Base-by-base conservation (phyloP, 2,329 filamentous ascomycete species). In the Chrysoporthe cubensis region DNA sequence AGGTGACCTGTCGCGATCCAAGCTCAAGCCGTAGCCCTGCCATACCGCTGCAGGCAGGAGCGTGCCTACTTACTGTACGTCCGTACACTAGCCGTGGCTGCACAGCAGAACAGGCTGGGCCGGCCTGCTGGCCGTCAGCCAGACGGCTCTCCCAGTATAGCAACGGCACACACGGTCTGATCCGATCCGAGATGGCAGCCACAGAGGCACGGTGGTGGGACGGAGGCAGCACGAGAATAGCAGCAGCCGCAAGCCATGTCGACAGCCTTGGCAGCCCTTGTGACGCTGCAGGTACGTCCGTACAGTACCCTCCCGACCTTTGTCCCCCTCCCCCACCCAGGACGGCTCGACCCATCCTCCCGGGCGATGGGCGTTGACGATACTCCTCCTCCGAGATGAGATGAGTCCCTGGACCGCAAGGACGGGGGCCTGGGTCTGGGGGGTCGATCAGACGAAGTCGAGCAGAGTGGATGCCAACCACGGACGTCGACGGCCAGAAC, bases 211-310 rank as follows among this genome's bases (percentile, higher is more conserved):
- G 43, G 50, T 8, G n/a, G 43, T 42, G 32, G 40, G 26, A 34
- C 44, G 26, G 16, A 40, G 46, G 13, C 32, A 34, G 40, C n/a
- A 66, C 62, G 54, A 62, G 62, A 69, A 69, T 69, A 69, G 67
- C 54, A 69, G 64, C 67, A 54, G 21, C 58, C 44, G 32, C 58
- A 65, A 62, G 59, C 43, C 59, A 60, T 48, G 44, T 50, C 44
- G 59, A 63, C 43, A n/a, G 40, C 13, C 63, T 42, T 58, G 59
- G 32, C 59, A 37, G 16, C 1, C 32, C 44, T 42, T 11, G 44
- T 58, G 61, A 9, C 9, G 37, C 37, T 9, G 9, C 9, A 50
- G 13, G 11, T 14, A 34, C 13, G 42, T 40, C 37, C 9, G 37
- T 7, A n/a, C 14, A 26, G 43, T 34, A 56, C 32, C 62, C 62